Base-by-base conservation (phyloP, 1,139 yeast species). In the Casaregolazyma suthepensis region DNA sequence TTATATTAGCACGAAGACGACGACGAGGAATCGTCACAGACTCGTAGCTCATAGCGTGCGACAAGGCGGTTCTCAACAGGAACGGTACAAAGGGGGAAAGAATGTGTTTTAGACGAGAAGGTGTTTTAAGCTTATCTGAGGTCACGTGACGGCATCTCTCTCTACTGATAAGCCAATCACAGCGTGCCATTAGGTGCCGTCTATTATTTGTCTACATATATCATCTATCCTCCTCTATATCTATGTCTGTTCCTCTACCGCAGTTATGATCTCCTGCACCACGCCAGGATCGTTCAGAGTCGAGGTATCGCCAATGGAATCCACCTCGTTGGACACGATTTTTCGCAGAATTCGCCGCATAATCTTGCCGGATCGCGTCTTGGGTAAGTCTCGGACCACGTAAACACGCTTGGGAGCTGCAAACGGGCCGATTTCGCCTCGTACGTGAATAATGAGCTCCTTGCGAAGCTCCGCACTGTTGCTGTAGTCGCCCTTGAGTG, bases 271-370 rank as follows among this genome's bases (percentile, higher is more conserved):
- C 54, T 85, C 84, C 52, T 82, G 88, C 52, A 93, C 96, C 58
- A 88, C 81, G 63, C 81, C 83, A 44, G 97, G 95, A 72, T 93
- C 89, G 55, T 94, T 83, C 71, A 93, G 80, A 51, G 99, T 93
- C 58, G 95, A 79, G 68, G 88, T 80, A 71, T 93, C 99, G 63
- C 99, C 99, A 65, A 93, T 78, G 71, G 88, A 90, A 64, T 89
- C 96, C 59, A 88, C 93, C 75, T 93, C 98, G 64, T 87, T 81
- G 52, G 93, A 80, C 48, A 93, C 83, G 58, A 93, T 78, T 78
- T 93, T 93, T 77, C 99, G 85, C 74, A 93, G 80, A 64, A 93
- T 87, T 78, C 99, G 87, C 80, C 99, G 87, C 96, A 93, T 91
- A 71, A 93, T 91, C 81, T 93, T 93, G 66, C 99, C 99, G 31